Base-by-base conservation (phyloP, 2,329 filamentous ascomycete genomes). In the Aurifilum marmelostoma region DNA sequence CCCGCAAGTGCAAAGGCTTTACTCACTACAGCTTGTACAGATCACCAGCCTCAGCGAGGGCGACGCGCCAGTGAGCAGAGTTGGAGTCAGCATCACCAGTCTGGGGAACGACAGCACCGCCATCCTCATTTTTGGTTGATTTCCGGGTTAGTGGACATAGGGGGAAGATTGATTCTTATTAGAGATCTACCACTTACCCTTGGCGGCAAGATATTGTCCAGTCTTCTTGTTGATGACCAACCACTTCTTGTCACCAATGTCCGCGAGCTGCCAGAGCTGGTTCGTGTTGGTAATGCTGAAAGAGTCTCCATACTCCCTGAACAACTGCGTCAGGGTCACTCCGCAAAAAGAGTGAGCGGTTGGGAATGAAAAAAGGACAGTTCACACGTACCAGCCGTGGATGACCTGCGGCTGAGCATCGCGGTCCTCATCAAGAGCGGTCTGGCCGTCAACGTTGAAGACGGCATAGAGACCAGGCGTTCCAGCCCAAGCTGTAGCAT, bases 181-280 rank as follows among this genome's bases (percentile, higher is more conserved):
- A 12, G 27, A 29, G 9, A 7, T 27, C 24, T 8, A 8, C 6
- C 12, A 50, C 60, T n/a, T 5, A 63, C 60, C 50, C 63, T 59
- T 67, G 66, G 60, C 60, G n/a, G 50, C 47, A 12, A 67, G 34
- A 14, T 67, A 67, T 50, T 67, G 66, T 18, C 66, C 66, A 11
- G 66, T 67, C 50, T 63, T 63, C 47, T 67, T 67, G 66, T 67
- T 67, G 66, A 67, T 67, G 18, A 67, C 43, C 7, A 67, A 37
- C 66, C 66, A 67, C 50, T 67, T 67, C 50, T 59, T 59, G 37
- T 67, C 66, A 21, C 66, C 66, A 18, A 67, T 67, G 37, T 63
- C 60, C 2, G 60, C 66, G n/a, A 67, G n/a, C 60, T 63, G 60
- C 60, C 66, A 67, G 18, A 67, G 50, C 50, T 67, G 65, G 21